Percentiles rank a stretch among this genome's conserved stretches.
Evolutionary conservation across 1,284 basidiomycete genomes (phyloP).

Genomic region (Tremellales sp.): DNA sequence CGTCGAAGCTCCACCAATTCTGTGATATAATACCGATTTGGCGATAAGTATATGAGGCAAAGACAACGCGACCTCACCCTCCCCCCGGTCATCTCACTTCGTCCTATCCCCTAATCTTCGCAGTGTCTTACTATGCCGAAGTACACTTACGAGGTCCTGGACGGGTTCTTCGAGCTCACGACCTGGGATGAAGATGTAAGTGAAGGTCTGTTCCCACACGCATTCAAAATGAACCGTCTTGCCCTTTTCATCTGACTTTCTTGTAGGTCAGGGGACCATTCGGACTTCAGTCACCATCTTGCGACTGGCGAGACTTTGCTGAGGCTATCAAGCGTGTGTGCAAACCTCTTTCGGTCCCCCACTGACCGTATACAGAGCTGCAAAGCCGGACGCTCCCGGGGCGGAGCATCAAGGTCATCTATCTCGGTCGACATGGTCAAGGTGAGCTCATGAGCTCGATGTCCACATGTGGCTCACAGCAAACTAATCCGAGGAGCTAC

Average conservation of each 20-base stretch:
- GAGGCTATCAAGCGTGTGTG: conserved; percentile 17
- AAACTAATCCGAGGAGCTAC: too few relatives aligned
- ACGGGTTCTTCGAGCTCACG: conserved; percentile 24
- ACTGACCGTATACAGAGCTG: conserved; percentile 12
- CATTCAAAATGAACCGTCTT: neutral
- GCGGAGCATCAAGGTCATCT: conserved; percentile 31
- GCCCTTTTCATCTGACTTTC: too few relatives aligned
- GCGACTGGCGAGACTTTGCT: conserved; percentile 23
- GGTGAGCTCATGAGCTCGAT: too few relatives aligned
- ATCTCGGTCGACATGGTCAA: conserved; percentile 33
- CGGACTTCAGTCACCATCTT: conserved; percentile 14
- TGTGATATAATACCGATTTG: too few relatives aligned
- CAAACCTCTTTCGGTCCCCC: too few relatives aligned
- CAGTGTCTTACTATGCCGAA: conserved; percentile 1
- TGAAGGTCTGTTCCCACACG: neutral
- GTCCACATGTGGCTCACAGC: too few relatives aligned
- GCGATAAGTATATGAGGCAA: too few relatives aligned
- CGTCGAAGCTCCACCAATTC: too few relatives aligned
- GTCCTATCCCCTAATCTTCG: too few relatives aligned
- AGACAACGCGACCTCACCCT: too few relatives aligned
- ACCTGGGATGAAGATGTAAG: conserved; percentile 30
- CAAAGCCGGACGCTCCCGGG: conserved; percentile 10
- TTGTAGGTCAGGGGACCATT: conserved; percentile 29
- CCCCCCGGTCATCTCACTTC: too few relatives aligned
- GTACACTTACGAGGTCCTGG: conserved; percentile 23